A percentile compares a stretch with the other conserved stretches of the same genome.
phyloP scores from a whole-genome alignment of 345 rosid species.

The Orychophragmus violaceus region DNA sequence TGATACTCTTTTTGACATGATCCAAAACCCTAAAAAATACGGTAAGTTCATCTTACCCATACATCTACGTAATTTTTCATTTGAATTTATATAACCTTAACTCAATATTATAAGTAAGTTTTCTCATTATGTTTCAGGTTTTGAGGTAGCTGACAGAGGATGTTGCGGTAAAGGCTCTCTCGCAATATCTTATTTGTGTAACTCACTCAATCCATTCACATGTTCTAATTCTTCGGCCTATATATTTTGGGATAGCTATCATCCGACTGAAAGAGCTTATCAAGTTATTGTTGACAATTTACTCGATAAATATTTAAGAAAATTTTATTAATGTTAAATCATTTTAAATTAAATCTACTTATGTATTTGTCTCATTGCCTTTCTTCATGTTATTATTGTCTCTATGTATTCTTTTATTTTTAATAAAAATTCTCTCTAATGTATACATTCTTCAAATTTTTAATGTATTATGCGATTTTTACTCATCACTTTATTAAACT shows the following conservation, averaged over 20 bases:
- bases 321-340: background rate
- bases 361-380: background rate
- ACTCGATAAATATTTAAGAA: background rate
- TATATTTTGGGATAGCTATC: no score
- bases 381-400: background rate
- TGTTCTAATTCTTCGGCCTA: no score
- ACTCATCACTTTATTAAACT: no score
- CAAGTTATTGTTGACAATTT: no score
- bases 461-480: no score
- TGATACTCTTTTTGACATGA: conserved; percentile 36
- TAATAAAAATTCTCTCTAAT: no score
- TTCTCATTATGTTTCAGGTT: conserved; percentile 23
- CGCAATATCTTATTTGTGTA: conserved; percentile 43
- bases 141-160: conserved; percentile 34
- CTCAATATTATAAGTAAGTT: no score
- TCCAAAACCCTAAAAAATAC: conserved; percentile 27
- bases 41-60: conserved; percentile 16
- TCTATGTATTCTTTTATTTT: no score
- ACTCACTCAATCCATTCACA: conserved; percentile 27
- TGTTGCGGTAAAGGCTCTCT: conserved; percentile 50
- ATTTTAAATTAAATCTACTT: no score
- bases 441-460: no score
- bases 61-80: background rate
- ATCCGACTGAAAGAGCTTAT: no score
- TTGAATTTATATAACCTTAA: background rate